Evolutionary conservation across 345 rosid genomes (phyloP), one percentile per base, ranked within the genome.

Genomic region (Trapa incisa): DNA sequence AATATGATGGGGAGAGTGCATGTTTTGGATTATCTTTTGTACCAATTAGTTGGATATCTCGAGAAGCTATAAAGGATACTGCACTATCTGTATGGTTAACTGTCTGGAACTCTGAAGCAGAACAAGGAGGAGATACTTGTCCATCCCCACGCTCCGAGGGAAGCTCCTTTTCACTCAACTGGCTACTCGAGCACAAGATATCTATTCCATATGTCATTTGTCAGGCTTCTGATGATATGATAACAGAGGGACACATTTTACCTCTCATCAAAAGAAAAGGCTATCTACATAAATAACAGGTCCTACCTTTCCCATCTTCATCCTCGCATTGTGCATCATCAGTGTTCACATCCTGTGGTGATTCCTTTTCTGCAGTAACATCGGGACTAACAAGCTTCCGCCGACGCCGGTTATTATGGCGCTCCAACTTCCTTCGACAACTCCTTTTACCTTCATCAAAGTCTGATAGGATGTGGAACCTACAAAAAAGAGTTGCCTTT

Each of bases 371-470:
- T 65, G 63, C 66, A 48, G 50, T 72, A 39, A 56, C 67, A 60
- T 73, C 79, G 39, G 92, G 74, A 70, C 76, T 85, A 43, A 41
- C 71, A 54, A 85, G 74, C 77, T 91, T 94, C 72, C 91, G 86
- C 74, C 95, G 79, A 61, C 97, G 72, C 66, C 89, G 83, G 67
- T 80, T 83, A 75, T 94, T 94, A 72, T 94, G 97, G 35, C 87
- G 89, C 87, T 94, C 97, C 70, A 94, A 77, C 81, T 94, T 94
- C 76, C 96, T 83, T 67, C 97, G 77, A 73, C 97, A 94, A 75
- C 99, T 91, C 70, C 96, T 78, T 71, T 91, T 91, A 53, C 89
- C 99, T 72, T 94, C 96, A 38, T 94, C 99, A 77, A 94, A 94
- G 82, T 94, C 91, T 2, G 84, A 65, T 65, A 94, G 76, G 61